phyloP scores from a whole-genome alignment of 768 basidiomycete species.

The Naganishia kalamii region DNA sequence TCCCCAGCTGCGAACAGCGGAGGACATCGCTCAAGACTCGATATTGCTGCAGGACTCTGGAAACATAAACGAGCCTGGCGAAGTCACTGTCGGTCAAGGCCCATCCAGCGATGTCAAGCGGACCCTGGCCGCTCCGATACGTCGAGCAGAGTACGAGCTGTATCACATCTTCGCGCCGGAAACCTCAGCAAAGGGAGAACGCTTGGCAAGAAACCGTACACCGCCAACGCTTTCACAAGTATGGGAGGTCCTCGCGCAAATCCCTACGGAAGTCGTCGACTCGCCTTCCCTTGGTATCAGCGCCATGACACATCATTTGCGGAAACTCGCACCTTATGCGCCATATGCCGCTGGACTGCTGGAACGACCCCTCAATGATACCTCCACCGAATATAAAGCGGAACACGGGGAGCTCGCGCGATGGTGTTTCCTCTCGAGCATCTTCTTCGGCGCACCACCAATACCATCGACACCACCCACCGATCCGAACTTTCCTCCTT shows the following conservation, averaged over 20 bases:
- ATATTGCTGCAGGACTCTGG: no score
- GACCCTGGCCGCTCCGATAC: background rate
- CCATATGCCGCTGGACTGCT: background rate
- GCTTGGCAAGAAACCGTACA: background rate
- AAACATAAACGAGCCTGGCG: background rate
- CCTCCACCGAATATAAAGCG: no score
- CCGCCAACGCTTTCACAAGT: background rate
- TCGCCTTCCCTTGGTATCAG: background rate
- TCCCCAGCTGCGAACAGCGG: no score
- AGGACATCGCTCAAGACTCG: no score
- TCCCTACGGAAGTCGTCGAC: background rate
- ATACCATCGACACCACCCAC: background rate
- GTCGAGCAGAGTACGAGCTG: background rate
- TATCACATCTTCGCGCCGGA: background rate
- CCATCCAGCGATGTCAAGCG: background rate
- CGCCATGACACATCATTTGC: background rate
- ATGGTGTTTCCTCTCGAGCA: constrained; percentile 17
- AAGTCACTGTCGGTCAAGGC: background rate
- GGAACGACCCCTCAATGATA: background rate
- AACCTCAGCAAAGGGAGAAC: background rate
- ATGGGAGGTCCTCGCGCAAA: background rate
- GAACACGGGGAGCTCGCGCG: background rate
- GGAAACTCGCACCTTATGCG: constrained; percentile 13
- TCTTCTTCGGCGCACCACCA: constrained; percentile 5
- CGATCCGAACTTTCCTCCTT: background rate